Base-by-base conservation (phyloP, 2,329 filamentous ascomycete genomes). In the Aschersonia sp. region DNA sequence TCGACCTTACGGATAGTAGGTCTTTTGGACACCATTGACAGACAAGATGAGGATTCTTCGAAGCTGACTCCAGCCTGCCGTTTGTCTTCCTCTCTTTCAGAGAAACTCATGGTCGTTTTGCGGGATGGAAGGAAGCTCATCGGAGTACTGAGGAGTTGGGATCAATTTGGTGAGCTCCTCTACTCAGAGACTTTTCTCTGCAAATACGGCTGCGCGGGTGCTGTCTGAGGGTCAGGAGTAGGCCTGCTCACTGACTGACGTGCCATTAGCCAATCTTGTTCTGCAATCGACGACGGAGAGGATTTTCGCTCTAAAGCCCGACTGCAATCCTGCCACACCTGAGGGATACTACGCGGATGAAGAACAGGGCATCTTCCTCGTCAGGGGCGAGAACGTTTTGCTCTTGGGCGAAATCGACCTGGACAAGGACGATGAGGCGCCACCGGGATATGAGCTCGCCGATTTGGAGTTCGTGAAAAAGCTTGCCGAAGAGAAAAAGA, bases 1-100 rank as follows among this genome's bases (percentile, higher is more conserved):
- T 98, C 50, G 92, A 98, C 64, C 75, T 98, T 59, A 97, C 92
- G 58, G 92, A 98, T 70, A 98, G 90, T 97, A 79, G 72, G 85
- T 51, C 7, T 22, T 7, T 42, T 11, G 7, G 22, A 22, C 22
- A 22, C 22, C 22, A 22, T 22, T 22, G 22, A 3, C 22, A 22
- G 22, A 22, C 22, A 22, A 22, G 22, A 22, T 22, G 22, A 22
- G 22, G 22, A 22, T 22, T 22, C 22, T 22, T 22, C 22, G 22
- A 22, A 22, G 22, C 22, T 22, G 3, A 22, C 22, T 22, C 22
- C 2, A 22, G 22, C 3, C 22, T 22, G 22, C 22, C 22, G 22
- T 33, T 31, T 8, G 30, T 32, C 1, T 30, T 43, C 8, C n/a
- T 9, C 30, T 7, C 4, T 6, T n/a, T 7, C 64, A 97, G 92